Evolutionary conservation across 768 basidiomycete genomes (phyloP).

Genomic region (Suillus alpinus): DNA sequence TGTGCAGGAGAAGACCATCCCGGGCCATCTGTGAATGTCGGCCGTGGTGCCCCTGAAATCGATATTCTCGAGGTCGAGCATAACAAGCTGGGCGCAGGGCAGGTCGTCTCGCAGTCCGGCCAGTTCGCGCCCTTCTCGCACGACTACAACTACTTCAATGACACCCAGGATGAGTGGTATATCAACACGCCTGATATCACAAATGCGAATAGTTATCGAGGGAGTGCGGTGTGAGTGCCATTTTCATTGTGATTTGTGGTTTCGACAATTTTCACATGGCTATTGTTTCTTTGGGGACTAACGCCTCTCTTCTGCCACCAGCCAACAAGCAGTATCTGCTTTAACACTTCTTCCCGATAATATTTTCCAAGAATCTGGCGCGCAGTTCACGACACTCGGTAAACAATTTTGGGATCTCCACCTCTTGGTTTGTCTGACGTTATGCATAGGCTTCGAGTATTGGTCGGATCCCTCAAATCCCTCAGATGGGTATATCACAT

Average conservation of each 20-base stretch:
- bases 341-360: constrained; percentile 40
- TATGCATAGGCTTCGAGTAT: constrained; percentile 67
- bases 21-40: constrained; percentile 51
- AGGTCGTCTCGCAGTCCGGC: constrained; percentile 69
- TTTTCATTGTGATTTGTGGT: not conserved
- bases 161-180: constrained; percentile 30
- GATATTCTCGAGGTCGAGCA: constrained; percentile 78
- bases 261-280: not conserved
- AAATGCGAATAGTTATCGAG: constrained; percentile 34
- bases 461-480: constrained; percentile 58
- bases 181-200: constrained; percentile 35
- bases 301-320: constrained; percentile 6
- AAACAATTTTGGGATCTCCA: constrained; percentile 8
- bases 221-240: constrained; percentile 50
- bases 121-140: constrained; percentile 66
- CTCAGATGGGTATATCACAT: constrained; percentile 64
- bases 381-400: constrained; percentile 49
- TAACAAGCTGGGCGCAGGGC: constrained; percentile 49
- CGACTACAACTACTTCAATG: constrained; percentile 40
- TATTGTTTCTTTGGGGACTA: not conserved
- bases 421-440: not conserved
- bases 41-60: constrained; percentile 80
- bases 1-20: constrained; percentile 78
- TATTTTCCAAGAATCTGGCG: constrained; percentile 57
- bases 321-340: constrained; percentile 49